A percentile compares a stretch with the other conserved stretches of the same genome.
phyloP scores from a whole-genome alignment of 495 filamentous ascomycete genomes.

The Daldinia bambusicola region DNA sequence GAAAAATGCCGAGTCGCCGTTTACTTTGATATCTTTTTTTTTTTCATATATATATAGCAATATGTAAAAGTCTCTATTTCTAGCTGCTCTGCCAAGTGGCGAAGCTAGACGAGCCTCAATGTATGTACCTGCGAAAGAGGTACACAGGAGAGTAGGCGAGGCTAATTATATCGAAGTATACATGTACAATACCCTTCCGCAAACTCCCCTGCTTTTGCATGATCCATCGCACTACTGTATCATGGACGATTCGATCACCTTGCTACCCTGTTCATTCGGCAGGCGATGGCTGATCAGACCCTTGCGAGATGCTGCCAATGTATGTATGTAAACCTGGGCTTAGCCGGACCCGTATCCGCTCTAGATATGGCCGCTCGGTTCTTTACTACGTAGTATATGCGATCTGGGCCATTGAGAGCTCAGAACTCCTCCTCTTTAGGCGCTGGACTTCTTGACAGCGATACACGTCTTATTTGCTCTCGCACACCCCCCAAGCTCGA shows the following conservation, averaged over 20 bases:
- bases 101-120: slow-evolving; percentile 43
- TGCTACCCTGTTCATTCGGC: slow-evolving; percentile 49
- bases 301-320: slow-evolving; percentile 49
- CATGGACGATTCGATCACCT: slow-evolving; percentile 49
- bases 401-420: slow-evolving; percentile 52
- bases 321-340: slow-evolving; percentile 48
- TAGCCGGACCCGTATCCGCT: slow-evolving; percentile 52
- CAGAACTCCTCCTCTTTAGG: slow-evolving; percentile 51
- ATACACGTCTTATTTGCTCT: slow-evolving; percentile 51
- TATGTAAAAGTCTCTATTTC: slow-evolving; percentile 13
- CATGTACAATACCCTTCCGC: slow-evolving; percentile 41
- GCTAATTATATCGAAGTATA: slow-evolving; percentile 49
- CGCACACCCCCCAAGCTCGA: slow-evolving; percentile 52
- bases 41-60: background rate
- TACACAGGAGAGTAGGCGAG: slow-evolving; percentile 30
- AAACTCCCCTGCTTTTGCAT: slow-evolving; percentile 41
- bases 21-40: slow-evolving; percentile 8
- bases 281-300: slow-evolving; percentile 50
- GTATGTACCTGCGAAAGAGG: slow-evolving; percentile 5
- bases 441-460: slow-evolving; percentile 49
- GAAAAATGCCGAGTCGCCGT: slow-evolving; percentile 19
- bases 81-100: slow-evolving; percentile 38
- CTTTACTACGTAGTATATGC: slow-evolving; percentile 50
- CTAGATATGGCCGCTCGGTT: slow-evolving; percentile 52
- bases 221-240: slow-evolving; percentile 49